A percentile compares a stretch with the other conserved stretches of the same genome.
Evolutionary conservation across 495 filamentous ascomycete species (phyloP).

Genomic region (Tuber magnatum): DNA sequence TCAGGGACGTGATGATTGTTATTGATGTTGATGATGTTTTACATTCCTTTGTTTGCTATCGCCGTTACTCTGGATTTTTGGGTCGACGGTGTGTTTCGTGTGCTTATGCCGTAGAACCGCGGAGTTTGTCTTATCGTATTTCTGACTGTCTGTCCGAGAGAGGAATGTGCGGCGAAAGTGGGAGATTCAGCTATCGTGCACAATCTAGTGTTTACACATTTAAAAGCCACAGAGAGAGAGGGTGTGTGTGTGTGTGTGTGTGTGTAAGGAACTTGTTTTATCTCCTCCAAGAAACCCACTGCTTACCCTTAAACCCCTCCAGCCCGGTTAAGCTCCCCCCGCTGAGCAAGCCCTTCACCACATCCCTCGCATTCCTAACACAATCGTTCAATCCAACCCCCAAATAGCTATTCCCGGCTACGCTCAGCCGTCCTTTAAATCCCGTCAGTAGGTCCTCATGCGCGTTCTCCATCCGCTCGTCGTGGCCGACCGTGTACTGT

Average conservation of each 20-base stretch:
- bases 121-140: neutral
- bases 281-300: neutral
- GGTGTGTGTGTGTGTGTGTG: neutral
- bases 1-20: neutral
- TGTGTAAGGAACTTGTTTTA: neutral
- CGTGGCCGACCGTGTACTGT: conserved; percentile 76
- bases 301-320: conserved; percentile 29
- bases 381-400: conserved; percentile 59
- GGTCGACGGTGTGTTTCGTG: neutral
- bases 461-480: conserved; percentile 53
- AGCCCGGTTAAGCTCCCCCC: conserved; percentile 36
- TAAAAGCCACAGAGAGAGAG: neutral
- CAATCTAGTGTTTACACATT: neutral
- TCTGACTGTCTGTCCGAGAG: neutral
- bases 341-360: conserved; percentile 42
- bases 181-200: neutral
- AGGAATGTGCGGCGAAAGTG: neutral
- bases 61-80: neutral
- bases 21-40: neutral
- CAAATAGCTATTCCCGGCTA: conserved; percentile 73
- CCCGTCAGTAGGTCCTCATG: conserved; percentile 50
- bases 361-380: conserved; percentile 47
- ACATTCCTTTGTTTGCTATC: neutral
- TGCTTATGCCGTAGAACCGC: neutral
- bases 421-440: conserved; percentile 59